Conservation (phyloP, 2,329 filamentous ascomycete species). For the Thielaviopsis musarum region DNA sequence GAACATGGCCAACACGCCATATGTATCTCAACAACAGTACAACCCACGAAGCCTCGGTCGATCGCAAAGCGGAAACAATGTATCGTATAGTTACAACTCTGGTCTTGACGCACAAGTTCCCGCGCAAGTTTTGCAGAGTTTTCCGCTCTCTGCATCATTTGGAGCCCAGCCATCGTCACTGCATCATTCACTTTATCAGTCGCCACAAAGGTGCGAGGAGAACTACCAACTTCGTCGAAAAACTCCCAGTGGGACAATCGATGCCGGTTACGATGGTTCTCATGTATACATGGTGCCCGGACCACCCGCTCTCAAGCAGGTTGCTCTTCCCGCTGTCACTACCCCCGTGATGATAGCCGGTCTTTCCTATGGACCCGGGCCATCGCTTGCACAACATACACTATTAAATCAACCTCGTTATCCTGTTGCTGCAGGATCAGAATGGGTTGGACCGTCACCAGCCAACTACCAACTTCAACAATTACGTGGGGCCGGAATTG, state of each 20-base stretch:
- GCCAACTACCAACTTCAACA: neutral
- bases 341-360: neutral
- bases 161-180: neutral
- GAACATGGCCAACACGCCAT: neutral
- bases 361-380: neutral
- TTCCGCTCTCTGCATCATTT: neutral
- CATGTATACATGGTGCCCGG: slow-evolving; percentile 55
- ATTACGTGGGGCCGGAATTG: neutral
- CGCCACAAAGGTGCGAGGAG: neutral
- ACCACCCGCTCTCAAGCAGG: slow-evolving; percentile 66
- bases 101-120: neutral
- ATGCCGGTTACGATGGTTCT: slow-evolving; percentile 80
- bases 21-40: neutral
- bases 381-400: neutral
- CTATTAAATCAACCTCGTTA: neutral
- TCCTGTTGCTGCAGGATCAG: neutral
- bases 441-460: neutral
- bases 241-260: slow-evolving; percentile 83
- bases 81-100: neutral
- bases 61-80: neutral
- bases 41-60: neutral
- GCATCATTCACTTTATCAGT: neutral
- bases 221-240: slow-evolving; percentile 64
- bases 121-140: neutral
- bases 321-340: slow-evolving; percentile 47